Percentiles rank a stretch among this genome's conserved stretches.
Evolutionary conservation across 805 yeast genomes (phyloP).

Genomic region (Lipomyces yamadae): DNA sequence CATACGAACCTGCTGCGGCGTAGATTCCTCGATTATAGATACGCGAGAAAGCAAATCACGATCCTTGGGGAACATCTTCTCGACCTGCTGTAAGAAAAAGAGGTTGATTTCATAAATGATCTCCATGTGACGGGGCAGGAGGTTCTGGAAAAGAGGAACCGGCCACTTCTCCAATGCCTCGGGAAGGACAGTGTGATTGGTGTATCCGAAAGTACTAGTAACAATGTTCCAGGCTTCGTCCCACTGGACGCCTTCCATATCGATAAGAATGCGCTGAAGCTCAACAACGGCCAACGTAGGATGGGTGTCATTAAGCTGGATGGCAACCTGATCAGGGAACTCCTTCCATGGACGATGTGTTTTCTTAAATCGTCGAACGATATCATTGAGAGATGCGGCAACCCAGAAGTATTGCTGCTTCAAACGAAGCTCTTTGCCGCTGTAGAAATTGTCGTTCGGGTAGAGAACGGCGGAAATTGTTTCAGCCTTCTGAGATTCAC

Average conservation of each 20-base stretch:
- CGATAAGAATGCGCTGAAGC: conserved; percentile 82
- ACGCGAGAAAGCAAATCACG: conserved; percentile 67
- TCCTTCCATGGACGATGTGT: conserved; percentile 75
- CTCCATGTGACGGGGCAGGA: conserved; percentile 90
- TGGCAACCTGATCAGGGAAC: conserved; percentile 84
- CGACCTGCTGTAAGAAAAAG: conserved; percentile 76
- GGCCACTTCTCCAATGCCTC: conserved; percentile 98
- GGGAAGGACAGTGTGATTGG: conserved; percentile 92
- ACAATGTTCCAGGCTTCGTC: conserved; percentile 85
- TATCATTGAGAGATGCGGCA: conserved; percentile 89
- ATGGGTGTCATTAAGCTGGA: conserved; percentile 93
- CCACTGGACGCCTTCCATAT: conserved; percentile 81
- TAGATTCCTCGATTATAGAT: conserved; percentile 81
- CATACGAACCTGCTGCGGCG: conserved; percentile 86
- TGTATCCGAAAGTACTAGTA: conserved; percentile 80
- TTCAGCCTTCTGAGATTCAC: conserved; percentile 85
- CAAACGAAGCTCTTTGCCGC: conserved; percentile 88
- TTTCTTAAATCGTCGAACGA: conserved; percentile 86
- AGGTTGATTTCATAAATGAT: conserved; percentile 85
- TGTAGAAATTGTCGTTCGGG: conserved; percentile 91
- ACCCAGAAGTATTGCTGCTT: conserved; percentile 98
- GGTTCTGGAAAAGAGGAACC: conserved; percentile 71
- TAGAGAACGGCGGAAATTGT: conserved; percentile 89
- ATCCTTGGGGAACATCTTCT: conserved; percentile 75
- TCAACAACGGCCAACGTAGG: conserved; percentile 92